Base-by-base conservation (phyloP, 2,329 filamentous ascomycete genomes). In the Curvularia sp. region DNA sequence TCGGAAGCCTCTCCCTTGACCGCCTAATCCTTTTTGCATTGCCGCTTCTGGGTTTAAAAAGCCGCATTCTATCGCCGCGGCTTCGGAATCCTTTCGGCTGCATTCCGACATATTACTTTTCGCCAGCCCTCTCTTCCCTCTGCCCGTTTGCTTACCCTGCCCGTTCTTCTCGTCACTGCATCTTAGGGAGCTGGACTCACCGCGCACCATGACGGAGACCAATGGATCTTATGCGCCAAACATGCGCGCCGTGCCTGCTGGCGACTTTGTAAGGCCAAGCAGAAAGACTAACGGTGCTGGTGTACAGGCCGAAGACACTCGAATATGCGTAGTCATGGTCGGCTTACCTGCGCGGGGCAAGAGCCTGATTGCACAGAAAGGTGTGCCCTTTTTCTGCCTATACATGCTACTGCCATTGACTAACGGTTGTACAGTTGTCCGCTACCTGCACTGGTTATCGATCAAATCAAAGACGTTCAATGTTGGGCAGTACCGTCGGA, bases 301-400 rank as follows among this genome's bases (percentile, higher is more conserved):
- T 73, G 85, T 93, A 65, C 90, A 96, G 91, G 91, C 91, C 71
- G 94, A 98, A 83, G 93, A 97, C 79, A 94, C 92, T 61, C 92
- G 91, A 78, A 96, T 99, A 82, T 98, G 94, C 79, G 93, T 99
- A 65, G 93, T 99, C 71, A 98, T 99, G 95, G 95, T 99, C 60
- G 95, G 95, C 67, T 84, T 99, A 75, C 95, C 95, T 55, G 95
- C 95, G 61, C 86, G 95, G 69, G 95, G 95, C 74, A 99, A 99
- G 85, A 97, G 92, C 82, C 88, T 97, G 78, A 98, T 99, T 76
- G 94, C 95, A 68, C 93, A 96, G 74, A 97, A 97, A 86, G 93
- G 93, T 95, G 5, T 82, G 15, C 26, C n/a, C 22, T 31, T 38
- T 38, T 24, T 43, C 15, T 26, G 9, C 10, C 13, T 24, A 38